phyloP scores from a whole-genome alignment of 2,329 filamentous ascomycete species.

The Talaromyces sp. region DNA sequence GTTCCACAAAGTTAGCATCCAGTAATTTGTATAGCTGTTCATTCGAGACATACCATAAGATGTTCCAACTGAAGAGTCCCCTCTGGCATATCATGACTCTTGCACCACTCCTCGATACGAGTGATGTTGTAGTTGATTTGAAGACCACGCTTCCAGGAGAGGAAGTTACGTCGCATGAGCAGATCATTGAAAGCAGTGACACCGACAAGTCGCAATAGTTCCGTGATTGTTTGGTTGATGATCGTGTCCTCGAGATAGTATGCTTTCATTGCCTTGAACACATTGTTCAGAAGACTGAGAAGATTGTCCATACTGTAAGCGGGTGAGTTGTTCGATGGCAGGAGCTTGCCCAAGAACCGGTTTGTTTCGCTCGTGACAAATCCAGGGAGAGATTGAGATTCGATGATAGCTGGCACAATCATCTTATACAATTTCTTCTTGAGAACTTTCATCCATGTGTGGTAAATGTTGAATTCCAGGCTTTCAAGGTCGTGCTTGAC shows the following conservation, averaged over 20 bases:
- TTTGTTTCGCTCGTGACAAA: slow-evolving; percentile 99
- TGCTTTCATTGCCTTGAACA: slow-evolving; percentile 97
- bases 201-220: slow-evolving; percentile 86
- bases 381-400: slow-evolving; percentile 94
- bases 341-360: slow-evolving; percentile 93
- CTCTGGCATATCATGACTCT: slow-evolving; percentile 99
- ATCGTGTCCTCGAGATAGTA: slow-evolving; percentile 97
- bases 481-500: slow-evolving; percentile 99
- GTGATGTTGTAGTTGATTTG: slow-evolving; percentile 99
- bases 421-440: slow-evolving; percentile 99
- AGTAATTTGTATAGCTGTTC: background rate
- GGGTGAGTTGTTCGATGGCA: slow-evolving; percentile 82
- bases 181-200: slow-evolving; percentile 98
- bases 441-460: slow-evolving; percentile 99
- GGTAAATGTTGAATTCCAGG: slow-evolving; percentile 99
- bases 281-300: slow-evolving; percentile 89
- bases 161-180: slow-evolving; percentile 95
- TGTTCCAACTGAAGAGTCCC: slow-evolving; percentile 96
- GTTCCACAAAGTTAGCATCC: slow-evolving; percentile 21
- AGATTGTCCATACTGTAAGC: slow-evolving; percentile 99
- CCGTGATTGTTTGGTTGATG: slow-evolving; percentile 90
- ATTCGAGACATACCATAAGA: slow-evolving; percentile 67
- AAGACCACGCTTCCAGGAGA: slow-evolving; percentile 97
- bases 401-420: slow-evolving; percentile 98
- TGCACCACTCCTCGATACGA: slow-evolving; percentile 98